Base-by-base conservation (phyloP, 2,329 filamentous ascomycete genomes). In the Chaetomiaceae sp. region DNA sequence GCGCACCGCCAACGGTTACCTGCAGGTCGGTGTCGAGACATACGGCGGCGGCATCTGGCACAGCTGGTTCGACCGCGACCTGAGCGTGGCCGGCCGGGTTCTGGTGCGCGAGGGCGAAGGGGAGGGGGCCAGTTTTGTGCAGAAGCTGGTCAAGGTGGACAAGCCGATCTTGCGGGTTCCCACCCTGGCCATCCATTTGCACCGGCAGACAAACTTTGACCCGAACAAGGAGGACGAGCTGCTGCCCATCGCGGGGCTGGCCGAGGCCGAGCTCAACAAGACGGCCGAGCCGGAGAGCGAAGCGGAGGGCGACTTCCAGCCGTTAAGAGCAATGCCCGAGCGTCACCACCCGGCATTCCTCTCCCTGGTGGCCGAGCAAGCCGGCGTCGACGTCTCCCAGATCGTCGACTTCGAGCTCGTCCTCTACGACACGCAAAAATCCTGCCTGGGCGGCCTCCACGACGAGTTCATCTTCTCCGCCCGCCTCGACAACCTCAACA, bases 11-110 rank as follows among this genome's bases (percentile, higher is more conserved):
- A 87, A 88, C 59, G 92, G 92, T 11, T 99, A 94, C 70, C 73
- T 96, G 58, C 94, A 99, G 72, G 85, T 99, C 53, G 94, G 91
- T 48, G 92, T 96, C 47, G 94, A 99, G 76, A 92, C 90, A 1
- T 99, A 99, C 66, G 94, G 94, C 48, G 94, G 94, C 57, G 94
- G 94, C 51, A 85, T 97, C 65, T 97, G 92, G 92, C 91, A 96
- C 71, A 95, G 89, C 42, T 99, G 87, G 94, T 99, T 99, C 67
- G 94, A 99, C 70, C 85, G 94, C 46, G 94, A 99, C 69, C 75
- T 99, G 57, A 87, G 89, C 63, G 84, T 97, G 49, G 94, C 94
- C 29, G 94, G 94, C 8, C 81, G 94, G 55, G 89, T 89, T 13
- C 85, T 97, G 76, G 88, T 94, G 51, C 84, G 81, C 62, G 84